These are phyloP conservation scores for Backusella liffmaniae DNA, from an alignment of 192 early-diverging fungal species.

Conservation along the genomic window DNA sequence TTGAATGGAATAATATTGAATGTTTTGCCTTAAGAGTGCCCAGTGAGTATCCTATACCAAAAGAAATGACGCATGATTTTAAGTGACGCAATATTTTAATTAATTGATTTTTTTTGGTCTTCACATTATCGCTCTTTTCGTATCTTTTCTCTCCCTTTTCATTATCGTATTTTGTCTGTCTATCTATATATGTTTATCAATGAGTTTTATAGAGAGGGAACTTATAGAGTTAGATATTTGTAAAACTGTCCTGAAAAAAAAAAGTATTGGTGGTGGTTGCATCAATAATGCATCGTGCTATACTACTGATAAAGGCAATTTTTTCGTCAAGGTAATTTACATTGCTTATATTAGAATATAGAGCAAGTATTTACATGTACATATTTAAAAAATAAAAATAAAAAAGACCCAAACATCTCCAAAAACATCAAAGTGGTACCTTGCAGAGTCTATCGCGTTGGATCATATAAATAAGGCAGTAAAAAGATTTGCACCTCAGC, in stretches of 20 bases:
- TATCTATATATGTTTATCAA: not conserved
- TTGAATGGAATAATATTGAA: too few relatives aligned
- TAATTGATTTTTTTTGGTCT: not conserved
- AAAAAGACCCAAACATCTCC: not conserved
- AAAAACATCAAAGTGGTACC: slow-evolving; percentile 1
- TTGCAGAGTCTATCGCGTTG: not conserved
- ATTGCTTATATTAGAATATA: not conserved
- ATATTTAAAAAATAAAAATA: not conserved
- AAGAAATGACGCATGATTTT: not conserved
- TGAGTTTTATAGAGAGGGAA: not conserved
- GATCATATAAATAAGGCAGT: not conserved
- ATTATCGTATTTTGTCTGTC: not conserved
- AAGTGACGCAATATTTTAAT: not conserved
- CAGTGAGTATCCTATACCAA: not conserved
- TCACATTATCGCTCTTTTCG: not conserved
- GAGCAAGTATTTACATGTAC: not conserved
- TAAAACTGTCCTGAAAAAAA: not conserved
- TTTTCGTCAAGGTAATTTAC: not conserved
- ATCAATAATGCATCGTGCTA: not conserved
- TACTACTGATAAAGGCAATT: not conserved
- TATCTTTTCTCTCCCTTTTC: not conserved
- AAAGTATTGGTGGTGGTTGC: not conserved
- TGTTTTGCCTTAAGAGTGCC: too few relatives aligned
- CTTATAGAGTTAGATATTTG: not conserved
- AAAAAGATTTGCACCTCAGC: not conserved